Evolutionary conservation across 768 basidiomycete species (phyloP).

Genomic region (Rhodotorula paludigena): DNA sequence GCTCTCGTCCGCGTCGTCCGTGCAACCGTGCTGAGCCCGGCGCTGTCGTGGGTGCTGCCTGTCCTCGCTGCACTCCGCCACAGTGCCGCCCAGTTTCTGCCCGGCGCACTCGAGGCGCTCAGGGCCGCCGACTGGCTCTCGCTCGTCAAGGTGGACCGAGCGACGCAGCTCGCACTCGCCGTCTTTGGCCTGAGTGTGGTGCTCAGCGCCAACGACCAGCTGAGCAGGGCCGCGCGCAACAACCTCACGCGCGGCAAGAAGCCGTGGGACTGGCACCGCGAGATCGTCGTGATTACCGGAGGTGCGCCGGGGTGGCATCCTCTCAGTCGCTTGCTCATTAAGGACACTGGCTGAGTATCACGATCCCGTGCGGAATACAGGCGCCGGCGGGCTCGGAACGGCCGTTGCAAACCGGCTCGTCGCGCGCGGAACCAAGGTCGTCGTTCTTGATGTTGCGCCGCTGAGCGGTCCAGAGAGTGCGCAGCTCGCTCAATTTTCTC

Average conservation of each 20-base stretch:
- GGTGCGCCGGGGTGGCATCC: constrained; percentile 53
- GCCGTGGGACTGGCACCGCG: constrained; percentile 70
- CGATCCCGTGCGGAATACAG: constrained; percentile 48
- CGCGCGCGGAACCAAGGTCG: constrained; percentile 70
- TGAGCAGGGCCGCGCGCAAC: constrained; percentile 12
- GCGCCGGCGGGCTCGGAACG: constrained; percentile 83
- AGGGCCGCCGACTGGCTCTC: too few relatives aligned
- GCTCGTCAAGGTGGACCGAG: not conserved
- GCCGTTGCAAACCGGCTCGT: constrained; percentile 82
- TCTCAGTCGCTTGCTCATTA: not conserved
- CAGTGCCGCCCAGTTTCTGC: not conserved
- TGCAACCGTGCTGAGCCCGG: constrained; percentile 3
- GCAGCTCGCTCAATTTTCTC: too few relatives aligned
- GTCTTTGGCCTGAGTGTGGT: not conserved
- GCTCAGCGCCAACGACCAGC: not conserved
- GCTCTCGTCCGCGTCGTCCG: not conserved
- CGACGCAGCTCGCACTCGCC: not conserved
- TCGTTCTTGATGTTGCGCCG: constrained; percentile 78
- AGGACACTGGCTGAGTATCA: too few relatives aligned
- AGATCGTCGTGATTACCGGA: constrained; percentile 86
- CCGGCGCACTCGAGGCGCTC: not conserved
- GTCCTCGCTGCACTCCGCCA: not conserved
- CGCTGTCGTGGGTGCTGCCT: constrained; percentile 1
- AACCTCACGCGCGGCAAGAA: not conserved
- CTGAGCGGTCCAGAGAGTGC: constrained; percentile 47